A percentile compares a stretch with the other conserved stretches of the same genome.
phyloP scores from a whole-genome alignment of 2,329 filamentous ascomycete genomes.

The Colletotrichum caudatum region DNA sequence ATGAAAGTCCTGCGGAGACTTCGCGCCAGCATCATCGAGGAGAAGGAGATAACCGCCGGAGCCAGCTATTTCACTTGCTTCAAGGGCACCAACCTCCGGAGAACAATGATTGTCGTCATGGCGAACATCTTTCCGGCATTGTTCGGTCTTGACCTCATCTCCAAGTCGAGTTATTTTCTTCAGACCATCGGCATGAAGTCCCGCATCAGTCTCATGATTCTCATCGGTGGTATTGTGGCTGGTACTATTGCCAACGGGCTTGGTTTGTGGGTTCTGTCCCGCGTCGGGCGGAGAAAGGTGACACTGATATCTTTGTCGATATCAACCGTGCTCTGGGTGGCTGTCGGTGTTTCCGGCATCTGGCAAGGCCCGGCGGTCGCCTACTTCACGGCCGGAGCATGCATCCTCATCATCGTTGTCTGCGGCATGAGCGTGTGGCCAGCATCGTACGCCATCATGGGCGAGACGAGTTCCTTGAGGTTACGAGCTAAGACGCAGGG shows the following conservation, averaged over 20 bases:
- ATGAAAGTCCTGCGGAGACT: slow-evolving; percentile 42
- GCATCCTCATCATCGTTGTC: slow-evolving; percentile 59
- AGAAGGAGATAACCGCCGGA: slow-evolving; percentile 48
- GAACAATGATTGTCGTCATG: slow-evolving; percentile 56
- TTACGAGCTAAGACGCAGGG: slow-evolving; percentile 59
- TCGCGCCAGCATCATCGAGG: slow-evolving; percentile 55
- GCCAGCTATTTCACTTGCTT: slow-evolving; percentile 59
- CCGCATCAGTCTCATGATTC: slow-evolving; percentile 53
- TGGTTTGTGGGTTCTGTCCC: slow-evolving; percentile 57
- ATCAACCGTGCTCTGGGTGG: slow-evolving; percentile 54
- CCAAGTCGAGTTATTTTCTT: slow-evolving; percentile 55
- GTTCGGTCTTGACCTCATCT: slow-evolving; percentile 59
- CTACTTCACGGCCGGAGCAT: slow-evolving; percentile 54
- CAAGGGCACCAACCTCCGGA: slow-evolving; percentile 54
- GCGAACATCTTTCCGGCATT: slow-evolving; percentile 56
- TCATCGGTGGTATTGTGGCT: slow-evolving; percentile 58
- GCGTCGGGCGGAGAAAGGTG: slow-evolving; percentile 54
- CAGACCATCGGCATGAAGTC: slow-evolving; percentile 50
- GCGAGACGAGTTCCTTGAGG: slow-evolving; percentile 57
- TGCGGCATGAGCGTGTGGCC: slow-evolving; percentile 58
- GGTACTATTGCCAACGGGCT: slow-evolving; percentile 58
- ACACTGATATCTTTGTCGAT: slow-evolving; percentile 50
- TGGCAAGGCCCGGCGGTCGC: slow-evolving; percentile 52
- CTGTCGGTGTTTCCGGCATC: slow-evolving; percentile 60
- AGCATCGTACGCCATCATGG: slow-evolving; percentile 54